Percentiles rank a stretch among this genome's conserved stretches.
Conservation (phyloP, 805 yeast genomes). For the Sugiyamaella chiloensis region DNA sequence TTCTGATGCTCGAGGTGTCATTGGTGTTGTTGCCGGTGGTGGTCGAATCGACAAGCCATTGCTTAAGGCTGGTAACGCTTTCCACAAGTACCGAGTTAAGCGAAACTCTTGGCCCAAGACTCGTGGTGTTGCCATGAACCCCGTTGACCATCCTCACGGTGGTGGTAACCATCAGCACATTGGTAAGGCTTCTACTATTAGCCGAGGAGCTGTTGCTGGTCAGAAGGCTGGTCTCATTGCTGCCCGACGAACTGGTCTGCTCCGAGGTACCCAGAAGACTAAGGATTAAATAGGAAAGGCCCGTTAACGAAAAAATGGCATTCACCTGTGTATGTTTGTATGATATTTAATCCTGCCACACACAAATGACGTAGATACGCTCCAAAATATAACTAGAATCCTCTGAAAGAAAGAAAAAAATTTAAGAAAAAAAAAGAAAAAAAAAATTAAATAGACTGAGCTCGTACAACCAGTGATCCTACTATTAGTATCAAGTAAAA, state of each 20-base stretch:
- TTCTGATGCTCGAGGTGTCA: constrained; percentile 98
- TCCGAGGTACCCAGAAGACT: constrained; percentile 98
- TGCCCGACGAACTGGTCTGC: constrained; percentile 99
- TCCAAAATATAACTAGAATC: no score
- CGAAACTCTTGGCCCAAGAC: constrained; percentile 99
- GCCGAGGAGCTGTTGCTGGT: constrained; percentile 99
- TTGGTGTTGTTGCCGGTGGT: constrained; percentile 99
- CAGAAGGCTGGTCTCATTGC: constrained; percentile 99
- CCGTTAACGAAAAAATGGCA: constrained; percentile 5
- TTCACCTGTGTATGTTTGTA: constrained; percentile 7
- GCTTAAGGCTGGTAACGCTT: constrained; percentile 99
- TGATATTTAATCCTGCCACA: constrained; percentile 7
- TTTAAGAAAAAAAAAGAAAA: no score
- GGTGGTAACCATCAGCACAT: constrained; percentile 99
- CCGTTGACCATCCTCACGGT: constrained; percentile 99
- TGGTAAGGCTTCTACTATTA: constrained; percentile 99
- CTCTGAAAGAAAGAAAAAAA: no score
- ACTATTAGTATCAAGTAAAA: constrained; percentile 33
- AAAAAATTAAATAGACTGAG: no score
- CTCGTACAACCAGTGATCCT: constrained; percentile 6
- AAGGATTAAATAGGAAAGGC: constrained; percentile 50
- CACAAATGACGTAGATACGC: no score
- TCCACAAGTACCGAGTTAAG: constrained; percentile 99
- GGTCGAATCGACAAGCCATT: constrained; percentile 99
- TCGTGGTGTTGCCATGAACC: constrained; percentile 99